Evolutionary conservation across 2,329 filamentous ascomycete species (phyloP).

Genomic region (Catunica adiposa): DNA sequence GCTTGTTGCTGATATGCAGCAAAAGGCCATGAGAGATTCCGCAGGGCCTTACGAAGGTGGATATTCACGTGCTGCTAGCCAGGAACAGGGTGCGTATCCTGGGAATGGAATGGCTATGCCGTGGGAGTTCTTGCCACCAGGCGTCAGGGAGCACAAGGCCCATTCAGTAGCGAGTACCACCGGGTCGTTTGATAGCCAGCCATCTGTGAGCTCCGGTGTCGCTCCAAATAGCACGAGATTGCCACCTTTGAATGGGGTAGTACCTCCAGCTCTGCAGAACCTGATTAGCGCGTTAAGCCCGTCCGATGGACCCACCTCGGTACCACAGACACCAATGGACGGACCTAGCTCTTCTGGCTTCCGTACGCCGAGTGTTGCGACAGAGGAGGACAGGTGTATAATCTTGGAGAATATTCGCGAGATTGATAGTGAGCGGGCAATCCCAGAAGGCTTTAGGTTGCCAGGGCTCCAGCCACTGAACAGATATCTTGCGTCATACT

Average conservation of each 20-base stretch:
- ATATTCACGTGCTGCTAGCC: slow-evolving; percentile 48
- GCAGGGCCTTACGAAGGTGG: slow-evolving; percentile 39
- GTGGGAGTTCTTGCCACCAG: slow-evolving; percentile 77
- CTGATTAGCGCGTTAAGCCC: slow-evolving; percentile 62
- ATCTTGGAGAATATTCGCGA: slow-evolving; percentile 75
- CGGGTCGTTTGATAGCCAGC: slow-evolving; percentile 51
- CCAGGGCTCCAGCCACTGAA: slow-evolving; percentile 70
- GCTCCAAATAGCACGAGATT: slow-evolving; percentile 42
- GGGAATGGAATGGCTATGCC: slow-evolving; percentile 52
- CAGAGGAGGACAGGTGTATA: slow-evolving; percentile 68
- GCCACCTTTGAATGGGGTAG: slow-evolving; percentile 44
- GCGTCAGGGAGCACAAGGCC: slow-evolving; percentile 50
- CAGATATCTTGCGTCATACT: slow-evolving; percentile 87
- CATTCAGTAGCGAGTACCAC: slow-evolving; percentile 53
- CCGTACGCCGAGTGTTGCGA: slow-evolving; percentile 62
- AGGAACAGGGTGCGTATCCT: slow-evolving; percentile 61
- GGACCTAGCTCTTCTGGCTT: slow-evolving; percentile 25
- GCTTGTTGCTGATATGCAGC: slow-evolving; percentile 95
- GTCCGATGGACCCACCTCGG: slow-evolving; percentile 27
- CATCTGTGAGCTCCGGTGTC: slow-evolving; percentile 43
- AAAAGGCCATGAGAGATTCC: slow-evolving; percentile 58
- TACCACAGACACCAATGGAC: slow-evolving; percentile 7
- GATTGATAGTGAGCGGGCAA: slow-evolving; percentile 63
- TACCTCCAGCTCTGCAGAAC: slow-evolving; percentile 46
- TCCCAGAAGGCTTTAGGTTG: slow-evolving; percentile 79